These are phyloP conservation scores for Draba incana DNA, from an alignment of 345 rosid genomes.

Conservation along the genomic window DNA sequence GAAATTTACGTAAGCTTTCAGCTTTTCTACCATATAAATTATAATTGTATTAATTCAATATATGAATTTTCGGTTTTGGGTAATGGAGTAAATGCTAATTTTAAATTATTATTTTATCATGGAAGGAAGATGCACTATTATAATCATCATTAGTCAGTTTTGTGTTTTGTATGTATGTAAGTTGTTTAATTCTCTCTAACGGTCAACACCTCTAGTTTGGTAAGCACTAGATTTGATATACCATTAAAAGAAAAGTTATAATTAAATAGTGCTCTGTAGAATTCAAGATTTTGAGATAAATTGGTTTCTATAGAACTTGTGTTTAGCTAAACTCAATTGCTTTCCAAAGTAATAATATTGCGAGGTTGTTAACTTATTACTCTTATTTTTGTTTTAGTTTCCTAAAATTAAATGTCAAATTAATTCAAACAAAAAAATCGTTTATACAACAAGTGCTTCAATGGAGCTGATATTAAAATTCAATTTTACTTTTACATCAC, in stretches of 20 bases:
- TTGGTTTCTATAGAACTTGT: not conserved
- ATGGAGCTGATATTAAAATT: no score
- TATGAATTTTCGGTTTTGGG: constrained; percentile 22
- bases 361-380: not conserved
- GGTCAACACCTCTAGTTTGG: constrained; percentile 44
- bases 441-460: no score
- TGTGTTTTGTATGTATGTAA: constrained; percentile 21
- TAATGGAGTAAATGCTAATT: constrained; percentile 31
- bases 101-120: constrained; percentile 14
- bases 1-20: constrained; percentile 47
- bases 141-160: not conserved
- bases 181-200: constrained; percentile 45
- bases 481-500: no score
- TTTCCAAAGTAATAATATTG: constrained; percentile 12
- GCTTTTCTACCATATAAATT: constrained; percentile 22
- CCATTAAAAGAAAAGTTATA: not conserved
- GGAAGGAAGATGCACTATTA: constrained; percentile 17
- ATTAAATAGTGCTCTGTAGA: constrained; percentile 4
- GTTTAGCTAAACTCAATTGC: not conserved
- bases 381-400: no score
- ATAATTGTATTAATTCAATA: constrained; percentile 1
- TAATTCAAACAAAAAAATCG: no score
- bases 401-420: no score
- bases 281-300: constrained; percentile 7
- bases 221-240: constrained; percentile 37